Conservation (phyloP, 1,284 basidiomycete species). For the Prillingera fragicola region DNA sequence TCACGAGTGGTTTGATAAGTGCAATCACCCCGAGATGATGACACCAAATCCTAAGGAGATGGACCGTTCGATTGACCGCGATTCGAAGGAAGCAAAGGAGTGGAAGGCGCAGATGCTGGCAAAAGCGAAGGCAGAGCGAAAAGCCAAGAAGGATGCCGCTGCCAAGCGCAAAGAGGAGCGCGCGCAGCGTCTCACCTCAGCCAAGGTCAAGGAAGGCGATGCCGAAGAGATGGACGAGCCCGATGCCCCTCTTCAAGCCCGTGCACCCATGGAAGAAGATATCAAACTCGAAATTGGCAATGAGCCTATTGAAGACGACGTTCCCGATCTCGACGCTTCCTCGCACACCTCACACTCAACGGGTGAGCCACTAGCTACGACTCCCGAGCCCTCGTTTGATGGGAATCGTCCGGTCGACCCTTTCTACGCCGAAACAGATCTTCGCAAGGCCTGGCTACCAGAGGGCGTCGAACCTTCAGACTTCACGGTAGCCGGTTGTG, state of each 20-base stretch:
- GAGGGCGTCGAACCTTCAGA: constrained; percentile 62
- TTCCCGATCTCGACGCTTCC: constrained; percentile 30
- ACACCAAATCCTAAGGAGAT: constrained; percentile 39
- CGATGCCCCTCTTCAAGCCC: no score
- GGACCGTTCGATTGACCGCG: constrained; percentile 29
- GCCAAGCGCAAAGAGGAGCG: constrained; percentile 22
- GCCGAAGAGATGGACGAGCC: constrained; percentile 2
- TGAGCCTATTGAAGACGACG: constrained; percentile 9
- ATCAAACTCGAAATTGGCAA: neutral
- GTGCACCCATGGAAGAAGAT: neutral
- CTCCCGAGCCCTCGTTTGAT: constrained; percentile 14
- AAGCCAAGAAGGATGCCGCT: constrained; percentile 32
- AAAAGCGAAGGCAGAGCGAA: constrained; percentile 13
- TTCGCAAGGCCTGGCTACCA: constrained; percentile 70
- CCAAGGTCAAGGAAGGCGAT: constrained; percentile 10
- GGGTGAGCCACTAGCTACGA: constrained; percentile 29
- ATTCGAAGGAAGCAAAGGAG: constrained; percentile 35
- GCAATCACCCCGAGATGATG: constrained; percentile 44
- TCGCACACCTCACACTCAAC: constrained; percentile 33
- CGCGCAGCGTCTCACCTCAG: neutral
- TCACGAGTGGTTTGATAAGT: constrained; percentile 81
- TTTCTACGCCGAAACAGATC: constrained; percentile 67
- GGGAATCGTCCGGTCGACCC: constrained; percentile 14
- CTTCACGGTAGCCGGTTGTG: constrained; percentile 79
- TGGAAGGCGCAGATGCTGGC: constrained; percentile 17